phyloP scores from a whole-genome alignment of 371 early-diverging fungal genomes.

The Furculomyces boomerangus region DNA sequence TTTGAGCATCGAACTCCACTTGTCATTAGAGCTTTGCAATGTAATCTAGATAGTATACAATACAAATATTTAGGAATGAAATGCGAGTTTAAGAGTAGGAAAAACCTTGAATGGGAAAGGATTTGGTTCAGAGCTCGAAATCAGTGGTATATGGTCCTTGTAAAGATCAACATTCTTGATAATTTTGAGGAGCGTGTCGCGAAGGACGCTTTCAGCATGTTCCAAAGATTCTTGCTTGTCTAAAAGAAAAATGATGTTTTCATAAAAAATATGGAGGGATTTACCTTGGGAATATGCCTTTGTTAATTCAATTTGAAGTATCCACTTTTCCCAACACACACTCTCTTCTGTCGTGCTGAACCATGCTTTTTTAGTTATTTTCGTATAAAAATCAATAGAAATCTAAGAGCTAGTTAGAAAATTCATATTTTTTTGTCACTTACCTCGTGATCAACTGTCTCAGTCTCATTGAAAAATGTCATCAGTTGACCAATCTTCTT shows the following conservation, averaged over 20 bases:
- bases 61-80: background rate
- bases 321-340: conserved; percentile 85
- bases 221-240: conserved; percentile 22
- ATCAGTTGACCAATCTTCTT: conserved; percentile 32
- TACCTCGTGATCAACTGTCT: background rate
- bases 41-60: background rate
- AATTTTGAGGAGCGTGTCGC: conserved; percentile 36
- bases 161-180: conserved; percentile 52
- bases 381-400: conserved; percentile 59
- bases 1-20: background rate
- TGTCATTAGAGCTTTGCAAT: background rate
- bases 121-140: conserved; percentile 55
- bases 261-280: background rate
- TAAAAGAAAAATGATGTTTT: conserved; percentile 1
- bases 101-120: conserved; percentile 48
- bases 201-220: conserved; percentile 26
- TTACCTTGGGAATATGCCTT: background rate
- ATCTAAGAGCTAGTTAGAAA: too few species aligned
- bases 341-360: conserved; percentile 62
- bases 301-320: conserved; percentile 29
- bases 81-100: background rate
- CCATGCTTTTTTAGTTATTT: conserved; percentile 61
- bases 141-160: conserved; percentile 80
- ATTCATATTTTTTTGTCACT: too few species aligned
- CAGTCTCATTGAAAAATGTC: conserved; percentile 22